phyloP scores from a whole-genome alignment of 2,329 filamentous ascomycete genomes.

The Claviceps monticola region DNA sequence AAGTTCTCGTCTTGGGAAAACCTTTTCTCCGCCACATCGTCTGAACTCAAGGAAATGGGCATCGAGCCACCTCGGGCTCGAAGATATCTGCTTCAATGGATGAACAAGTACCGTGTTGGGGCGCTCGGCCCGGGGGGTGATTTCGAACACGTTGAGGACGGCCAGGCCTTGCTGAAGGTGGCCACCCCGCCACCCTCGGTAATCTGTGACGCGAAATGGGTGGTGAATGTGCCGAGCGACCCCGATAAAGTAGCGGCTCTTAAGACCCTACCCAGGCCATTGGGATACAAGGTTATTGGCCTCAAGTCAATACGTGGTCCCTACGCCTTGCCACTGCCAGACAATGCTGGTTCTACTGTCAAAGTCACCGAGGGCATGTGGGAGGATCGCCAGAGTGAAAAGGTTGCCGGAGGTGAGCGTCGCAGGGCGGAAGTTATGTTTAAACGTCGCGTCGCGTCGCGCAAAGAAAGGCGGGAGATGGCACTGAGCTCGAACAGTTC shows the following conservation, averaged over 20 bases:
- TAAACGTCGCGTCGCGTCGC: constrained; percentile 69
- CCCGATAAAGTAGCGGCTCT: constrained; percentile 13
- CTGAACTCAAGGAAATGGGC: constrained; percentile 68
- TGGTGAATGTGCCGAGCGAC: constrained; percentile 40
- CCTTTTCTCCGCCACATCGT: constrained; percentile 68
- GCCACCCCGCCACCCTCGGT: constrained; percentile 24
- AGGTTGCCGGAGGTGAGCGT: constrained; percentile 94
- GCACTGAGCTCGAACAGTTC: too few species aligned
- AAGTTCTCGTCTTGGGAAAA: constrained; percentile 88
- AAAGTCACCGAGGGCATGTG: constrained; percentile 75
- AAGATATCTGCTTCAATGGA: constrained; percentile 76
- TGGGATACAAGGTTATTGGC: constrained; percentile 49
- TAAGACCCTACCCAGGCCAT: constrained; percentile 16
- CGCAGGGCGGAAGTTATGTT: constrained; percentile 73
- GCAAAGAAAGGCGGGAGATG: constrained; percentile 48
- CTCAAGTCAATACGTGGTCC: constrained; percentile 61
- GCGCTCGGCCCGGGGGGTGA: constrained; percentile 74
- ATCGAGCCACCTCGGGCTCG: constrained; percentile 74
- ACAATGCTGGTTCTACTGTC: constrained; percentile 50
- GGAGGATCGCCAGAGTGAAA: constrained; percentile 75
- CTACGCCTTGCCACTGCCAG: constrained; percentile 55
- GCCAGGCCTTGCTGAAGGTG: constrained; percentile 37
- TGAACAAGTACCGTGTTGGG: constrained; percentile 69
- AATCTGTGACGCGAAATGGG: constrained; percentile 32
- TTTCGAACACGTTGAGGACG: constrained; percentile 52